Evolutionary conservation across 306 rosid species (phyloP).

Genomic region (Dryas drummondii): DNA sequence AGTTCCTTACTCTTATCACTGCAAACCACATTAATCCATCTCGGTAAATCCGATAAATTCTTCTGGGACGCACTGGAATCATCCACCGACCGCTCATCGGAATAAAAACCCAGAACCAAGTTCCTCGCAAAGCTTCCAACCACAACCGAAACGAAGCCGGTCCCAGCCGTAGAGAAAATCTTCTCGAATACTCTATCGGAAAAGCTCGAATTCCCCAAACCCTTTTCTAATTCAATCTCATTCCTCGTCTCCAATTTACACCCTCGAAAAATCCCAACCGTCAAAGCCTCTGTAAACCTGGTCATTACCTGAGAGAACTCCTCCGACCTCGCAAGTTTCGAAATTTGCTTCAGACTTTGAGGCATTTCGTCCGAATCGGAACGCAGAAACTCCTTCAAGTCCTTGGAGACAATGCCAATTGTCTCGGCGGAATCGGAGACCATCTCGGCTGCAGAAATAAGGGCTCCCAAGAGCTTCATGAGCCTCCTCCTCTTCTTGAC

Average conservation of each 20-base stretch:
- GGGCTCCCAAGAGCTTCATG: conserved; percentile 52
- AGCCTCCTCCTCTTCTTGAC: conserved; percentile 47
- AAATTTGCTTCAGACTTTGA: conserved; percentile 67
- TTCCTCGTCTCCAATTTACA: conserved; percentile 28
- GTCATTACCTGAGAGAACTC: conserved; percentile 52
- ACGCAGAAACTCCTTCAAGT: conserved; percentile 55
- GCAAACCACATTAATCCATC: conserved; percentile 57
- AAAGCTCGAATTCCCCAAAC: conserved; percentile 28
- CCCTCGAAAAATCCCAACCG: conserved; percentile 61
- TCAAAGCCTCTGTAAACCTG: conserved; percentile 54
- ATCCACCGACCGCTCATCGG: conserved; percentile 24
- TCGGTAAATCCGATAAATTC: conserved; percentile 37
- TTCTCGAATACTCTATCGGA: conserved; percentile 50
- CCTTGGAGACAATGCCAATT: conserved; percentile 52
- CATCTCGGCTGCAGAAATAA: conserved; percentile 57
- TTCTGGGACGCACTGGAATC: conserved; percentile 17
- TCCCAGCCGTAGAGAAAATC: conserved; percentile 69
- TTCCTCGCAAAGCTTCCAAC: conserved; percentile 96
- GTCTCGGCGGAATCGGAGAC: conserved; percentile 67
- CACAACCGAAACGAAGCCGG: conserved; percentile 77
- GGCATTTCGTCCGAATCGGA: conserved; percentile 86
- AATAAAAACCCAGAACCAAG: conserved; percentile 61
- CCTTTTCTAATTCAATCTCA: conserved; percentile 18
- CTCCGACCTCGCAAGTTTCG: conserved; percentile 61
- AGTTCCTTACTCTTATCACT: conserved; percentile 50